Evolutionary conservation across 345 rosid genomes (phyloP), one percentile per base, ranked within the genome.

Genomic region (Euphorbia pulcherrima): DNA sequence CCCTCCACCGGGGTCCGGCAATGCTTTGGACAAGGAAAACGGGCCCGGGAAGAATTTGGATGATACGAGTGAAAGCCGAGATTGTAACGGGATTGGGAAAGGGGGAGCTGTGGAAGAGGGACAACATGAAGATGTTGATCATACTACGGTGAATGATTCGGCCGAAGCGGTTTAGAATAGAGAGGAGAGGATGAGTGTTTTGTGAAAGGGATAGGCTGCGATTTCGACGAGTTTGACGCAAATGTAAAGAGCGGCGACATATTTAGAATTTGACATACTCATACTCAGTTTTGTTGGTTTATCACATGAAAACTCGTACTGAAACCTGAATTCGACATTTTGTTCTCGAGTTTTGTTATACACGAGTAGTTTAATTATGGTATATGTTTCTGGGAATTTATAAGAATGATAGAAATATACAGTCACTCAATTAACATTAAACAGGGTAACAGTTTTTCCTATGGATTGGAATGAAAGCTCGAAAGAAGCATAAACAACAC

Each of bases 1-100:
- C 69, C 99, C 99, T 76, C 96, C 91, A 39, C 63, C 77, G 3
- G 86, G 88, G 60, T 74, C 85, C 3, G 86, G 83, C 26, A 74
- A 73, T 62, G 75, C 82, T 24, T 63, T 82, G 1, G 87, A 64
- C 47, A 79, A 67, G 17, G 85, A 79, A 65, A 72, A 74, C n/a
- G 76, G 69, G 8, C 30, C 65, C 4, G 81, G 60, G 41, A 79
- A 63, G 62, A 75, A 64, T 30, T 33, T 52, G 63, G 82, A 74
- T 48, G 74, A 60, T 21, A 74, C 59, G 63, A 35, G 57, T 28
- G 67, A 59, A 18, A 69, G 58, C 54, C 81, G 78, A 50, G 84
- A 76, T 46, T 75, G 81, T 77, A 79, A 84, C 46, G 87, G 88
- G 40, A 62, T 53, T 41, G 61, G 60, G 23, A 79, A 81, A 26